Evolutionary conservation across 805 yeast genomes (phyloP), one percentile per base, ranked within the genome.

Genomic region (Yamadazyma sp.): DNA sequence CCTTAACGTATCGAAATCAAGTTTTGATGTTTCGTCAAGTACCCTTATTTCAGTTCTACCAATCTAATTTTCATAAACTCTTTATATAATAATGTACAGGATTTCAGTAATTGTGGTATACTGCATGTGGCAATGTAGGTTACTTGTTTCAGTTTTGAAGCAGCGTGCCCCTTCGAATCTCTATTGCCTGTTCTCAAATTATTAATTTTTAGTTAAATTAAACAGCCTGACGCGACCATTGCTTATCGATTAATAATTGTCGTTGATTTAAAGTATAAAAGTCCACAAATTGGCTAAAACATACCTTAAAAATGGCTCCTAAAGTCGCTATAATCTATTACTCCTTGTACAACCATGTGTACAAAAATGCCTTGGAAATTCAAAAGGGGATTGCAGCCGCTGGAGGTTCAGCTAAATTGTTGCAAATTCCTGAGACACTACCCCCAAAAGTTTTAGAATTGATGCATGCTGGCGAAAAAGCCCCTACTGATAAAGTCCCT

Each of bases 271-370:
- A n/a, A n/a, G n/a, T n/a, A n/a, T n/a, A n/a, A n/a, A n/a, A n/a
- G n/a, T n/a, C n/a, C n/a, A n/a, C n/a, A n/a, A n/a, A n/a, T n/a
- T n/a, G n/a, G n/a, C n/a, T n/a, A n/a, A n/a, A n/a, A n/a, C n/a
- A n/a, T n/a, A n/a, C n/a, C n/a, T n/a, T n/a, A 14, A 38, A 87
- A 78, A 67, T 84, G 95, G 34, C 37, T 12, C 41, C 41, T 50
- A 46, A 53, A 45, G 57, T 64, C 42, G 73, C 73, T 36, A 65
- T 67, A 36, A 59, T 67, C 51, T 63, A 62, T 40, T 89, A 87
- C 73, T 82, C 96, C 17, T 68, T 80, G 28, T 87, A 83, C 67
- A 89, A 87, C 44, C 96, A 88, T 64, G 66, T 86, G 48, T 75
- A 75, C 44, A 60, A 69, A 22, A 55, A 89, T 53, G 93, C 96